Base-by-base conservation (phyloP, 257 asterid genomes). In the Solanum chilense region DNA sequence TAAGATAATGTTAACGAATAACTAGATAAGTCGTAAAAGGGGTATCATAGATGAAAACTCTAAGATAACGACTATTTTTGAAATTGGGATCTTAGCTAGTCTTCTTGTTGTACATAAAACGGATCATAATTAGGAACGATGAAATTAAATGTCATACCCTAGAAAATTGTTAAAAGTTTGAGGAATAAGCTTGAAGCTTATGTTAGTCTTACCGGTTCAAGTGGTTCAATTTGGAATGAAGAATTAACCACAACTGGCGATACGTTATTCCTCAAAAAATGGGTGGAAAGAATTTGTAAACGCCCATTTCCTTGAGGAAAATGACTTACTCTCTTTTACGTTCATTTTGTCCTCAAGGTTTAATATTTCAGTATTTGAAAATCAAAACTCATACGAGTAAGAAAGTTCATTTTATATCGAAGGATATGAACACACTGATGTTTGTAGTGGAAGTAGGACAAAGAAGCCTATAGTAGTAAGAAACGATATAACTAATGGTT, bases 281-380 rank as follows among this genome's bases (percentile, higher is more conserved):
- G 95, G 93, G 6, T 91, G 94, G 94, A 89, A 88, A 66, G 81
- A 71, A 45, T 93, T 93, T 52, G 90, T 90, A 3, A 82, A 85
- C 31, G 91, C 88, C 35, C 90, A 93, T 31, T 31, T 31, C 33
- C 33, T 31, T 31, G 33, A 31, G 33, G 33, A 31, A 31, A 31
- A 31, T 31, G 62, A 52, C 23, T 16, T 56, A 3, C 8, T 56
- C 8, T 56, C 6, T 56, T 56, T 6, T 80, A 71, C 12, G 33
- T 91, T 91, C 87, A 82, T 9, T 27, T 91, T 90, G 27, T 47
- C 49, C 27, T 89, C 88, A 14, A 83, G 76, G 33, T 90, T 92
- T 62, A 90, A 89, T 66, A 89, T 90, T 52, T 39, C 37, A 39
- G 80, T 92, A 88, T 92, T 92, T 25, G 90, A 88, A 23, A 45